Evolutionary conservation across 108 stramenopile species (phyloP).

Genomic region (Skeletonema costatum): DNA sequence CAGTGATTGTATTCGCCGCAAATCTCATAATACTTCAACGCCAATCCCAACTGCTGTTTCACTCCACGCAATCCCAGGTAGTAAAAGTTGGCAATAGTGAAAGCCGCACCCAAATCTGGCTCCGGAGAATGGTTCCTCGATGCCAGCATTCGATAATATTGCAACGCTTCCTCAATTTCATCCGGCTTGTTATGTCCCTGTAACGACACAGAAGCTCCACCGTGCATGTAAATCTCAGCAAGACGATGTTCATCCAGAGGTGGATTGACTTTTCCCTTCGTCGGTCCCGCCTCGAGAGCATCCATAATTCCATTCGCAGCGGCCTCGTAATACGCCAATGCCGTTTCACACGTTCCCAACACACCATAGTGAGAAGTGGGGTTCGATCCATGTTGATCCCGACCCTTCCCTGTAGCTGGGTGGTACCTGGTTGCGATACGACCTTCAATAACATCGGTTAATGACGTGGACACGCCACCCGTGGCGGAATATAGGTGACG

Average conservation of each 20-base stretch:
- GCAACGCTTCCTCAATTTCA: slow-evolving; percentile 80
- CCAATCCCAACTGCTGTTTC: slow-evolving; percentile 75
- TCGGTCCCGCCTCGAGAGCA: slow-evolving; percentile 54
- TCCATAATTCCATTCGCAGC: slow-evolving; percentile 85
- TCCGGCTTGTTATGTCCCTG: slow-evolving; percentile 77
- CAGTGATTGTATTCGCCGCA: slow-evolving; percentile 63
- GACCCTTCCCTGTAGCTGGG: slow-evolving; percentile 10
- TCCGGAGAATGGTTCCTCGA: slow-evolving; percentile 45
- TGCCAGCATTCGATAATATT: slow-evolving; percentile 81
- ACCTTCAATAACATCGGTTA: neutral
- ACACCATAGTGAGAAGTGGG: slow-evolving; percentile 47
- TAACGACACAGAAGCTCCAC: slow-evolving; percentile 76
- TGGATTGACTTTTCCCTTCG: slow-evolving; percentile 76
- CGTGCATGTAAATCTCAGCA: slow-evolving; percentile 74
- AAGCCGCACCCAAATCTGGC: slow-evolving; percentile 69
- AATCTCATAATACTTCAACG: slow-evolving; percentile 78
- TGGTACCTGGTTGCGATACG: slow-evolving; percentile 15
- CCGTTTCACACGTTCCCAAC: slow-evolving; percentile 54
- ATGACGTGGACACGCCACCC: slow-evolving; percentile 17
- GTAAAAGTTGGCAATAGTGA: slow-evolving; percentile 74
- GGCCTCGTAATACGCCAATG: slow-evolving; percentile 83
- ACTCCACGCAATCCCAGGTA: slow-evolving; percentile 78
- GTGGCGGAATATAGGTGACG: slow-evolving; percentile 45
- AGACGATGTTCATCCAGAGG: slow-evolving; percentile 77
- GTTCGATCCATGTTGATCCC: slow-evolving; percentile 17